These are phyloP conservation scores for Fusarium sp. DNA, from an alignment of 2,329 filamentous ascomycete genomes.

Conservation along the genomic window DNA sequence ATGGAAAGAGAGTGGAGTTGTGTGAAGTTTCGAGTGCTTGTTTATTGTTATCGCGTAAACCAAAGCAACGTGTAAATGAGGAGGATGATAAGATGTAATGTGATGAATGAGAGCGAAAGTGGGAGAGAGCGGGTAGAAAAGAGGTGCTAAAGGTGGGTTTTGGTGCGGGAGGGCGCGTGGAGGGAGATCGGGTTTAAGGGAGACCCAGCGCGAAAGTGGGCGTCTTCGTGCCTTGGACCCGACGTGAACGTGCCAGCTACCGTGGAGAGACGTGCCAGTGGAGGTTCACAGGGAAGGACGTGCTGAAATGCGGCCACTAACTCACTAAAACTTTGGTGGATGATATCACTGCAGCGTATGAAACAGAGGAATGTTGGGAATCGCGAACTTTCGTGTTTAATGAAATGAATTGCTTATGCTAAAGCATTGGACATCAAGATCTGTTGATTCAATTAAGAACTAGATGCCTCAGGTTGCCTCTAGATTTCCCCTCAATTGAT, in stretches of 20 bases:
- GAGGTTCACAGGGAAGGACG: not conserved
- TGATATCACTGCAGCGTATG: not conserved
- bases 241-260: constrained; percentile 14
- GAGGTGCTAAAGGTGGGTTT: constrained; percentile 38
- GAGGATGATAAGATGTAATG: constrained; percentile 6
- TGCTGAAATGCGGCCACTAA: constrained; percentile 2
- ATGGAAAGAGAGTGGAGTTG: not conserved
- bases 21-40: constrained; percentile 10
- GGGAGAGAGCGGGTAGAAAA: constrained; percentile 41
- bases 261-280: constrained; percentile 3
- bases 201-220: constrained; percentile 34
- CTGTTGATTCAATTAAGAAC: not conserved
- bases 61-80: constrained; percentile 23
- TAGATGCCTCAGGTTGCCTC: constrained; percentile 29
- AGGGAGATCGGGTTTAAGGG: constrained; percentile 40
- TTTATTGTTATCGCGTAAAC: constrained; percentile 34
- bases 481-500: constrained; percentile 21
- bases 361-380: constrained; percentile 20
- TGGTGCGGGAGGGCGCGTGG: constrained; percentile 40
- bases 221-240: constrained; percentile 34
- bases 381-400: constrained; percentile 18
- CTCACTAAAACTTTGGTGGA: constrained; percentile 5
- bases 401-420: not conserved
- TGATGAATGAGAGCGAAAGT: constrained; percentile 16
- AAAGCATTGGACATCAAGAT: not conserved